These are phyloP conservation scores for Aspergillus pseudonomiae DNA, from an alignment of 2,329 filamentous ascomycete species.

Conservation along the genomic window DNA sequence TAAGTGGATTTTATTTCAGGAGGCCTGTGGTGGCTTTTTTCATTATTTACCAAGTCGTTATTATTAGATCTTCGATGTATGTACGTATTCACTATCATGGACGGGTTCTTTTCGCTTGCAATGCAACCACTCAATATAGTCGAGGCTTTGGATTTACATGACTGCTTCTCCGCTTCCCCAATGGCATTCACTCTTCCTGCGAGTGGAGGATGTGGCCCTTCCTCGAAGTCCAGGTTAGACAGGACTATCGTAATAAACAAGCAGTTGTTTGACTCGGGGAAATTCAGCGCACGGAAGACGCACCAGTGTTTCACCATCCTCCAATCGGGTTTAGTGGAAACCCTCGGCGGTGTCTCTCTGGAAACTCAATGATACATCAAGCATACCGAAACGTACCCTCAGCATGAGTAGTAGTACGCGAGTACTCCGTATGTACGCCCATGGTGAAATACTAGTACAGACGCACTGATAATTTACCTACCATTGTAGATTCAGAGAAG, in stretches of 20 bases:
- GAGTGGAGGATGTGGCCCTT: neutral
- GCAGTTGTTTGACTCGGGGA: neutral
- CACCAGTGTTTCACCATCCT: conserved; percentile 19
- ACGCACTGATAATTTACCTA: neutral
- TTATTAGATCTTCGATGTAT: neutral
- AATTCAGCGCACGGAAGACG: neutral
- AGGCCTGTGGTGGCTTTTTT: neutral
- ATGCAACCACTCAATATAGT: neutral
- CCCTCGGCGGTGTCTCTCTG: conserved; percentile 21
- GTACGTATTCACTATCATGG: neutral
- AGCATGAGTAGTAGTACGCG: neutral
- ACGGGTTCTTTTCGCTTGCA: neutral
- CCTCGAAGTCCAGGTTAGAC: neutral
- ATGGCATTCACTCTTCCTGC: neutral
- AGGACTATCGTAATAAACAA: conserved; percentile 11
- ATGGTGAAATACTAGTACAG: neutral
- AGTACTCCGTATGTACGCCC: too few relatives aligned
- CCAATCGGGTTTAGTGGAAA: neutral
- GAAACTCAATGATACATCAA: conserved; percentile 20
- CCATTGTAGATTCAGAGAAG: neutral
- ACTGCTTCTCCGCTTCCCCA: neutral
- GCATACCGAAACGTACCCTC: neutral
- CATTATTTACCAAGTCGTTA: conserved; percentile 1
- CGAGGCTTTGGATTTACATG: neutral
- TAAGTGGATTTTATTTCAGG: neutral